phyloP scores from a whole-genome alignment of 768 basidiomycete species.

The Strobilomyces echinocephalus region DNA sequence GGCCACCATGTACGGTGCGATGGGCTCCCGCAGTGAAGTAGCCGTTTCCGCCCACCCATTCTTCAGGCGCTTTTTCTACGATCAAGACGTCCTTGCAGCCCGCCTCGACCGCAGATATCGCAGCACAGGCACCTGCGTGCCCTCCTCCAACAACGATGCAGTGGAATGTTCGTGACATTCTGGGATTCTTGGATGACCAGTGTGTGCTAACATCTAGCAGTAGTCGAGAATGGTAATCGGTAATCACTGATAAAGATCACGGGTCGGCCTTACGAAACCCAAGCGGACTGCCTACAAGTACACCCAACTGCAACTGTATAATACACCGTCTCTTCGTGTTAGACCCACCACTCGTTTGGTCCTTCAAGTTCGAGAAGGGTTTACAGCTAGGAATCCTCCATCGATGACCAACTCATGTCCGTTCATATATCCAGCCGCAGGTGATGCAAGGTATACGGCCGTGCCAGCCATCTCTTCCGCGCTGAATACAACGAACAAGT shows the following conservation, averaged over 20 bases:
- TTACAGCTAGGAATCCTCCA: constrained; percentile 70
- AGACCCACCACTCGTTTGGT: not conserved
- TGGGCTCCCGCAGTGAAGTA: constrained; percentile 70
- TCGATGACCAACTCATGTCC: constrained; percentile 78
- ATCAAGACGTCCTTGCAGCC: constrained; percentile 60
- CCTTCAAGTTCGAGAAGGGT: constrained; percentile 48
- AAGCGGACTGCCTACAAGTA: no score
- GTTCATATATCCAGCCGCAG: constrained; percentile 67
- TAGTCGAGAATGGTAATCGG: no score
- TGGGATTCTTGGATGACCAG: not conserved
- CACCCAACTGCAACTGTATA: no score
- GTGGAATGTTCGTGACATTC: constrained; percentile 35
- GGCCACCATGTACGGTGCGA: constrained; percentile 57
- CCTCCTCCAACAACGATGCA: constrained; percentile 64
- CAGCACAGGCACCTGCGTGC: constrained; percentile 64
- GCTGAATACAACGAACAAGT: constrained; percentile 32
- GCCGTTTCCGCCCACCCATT: constrained; percentile 68
- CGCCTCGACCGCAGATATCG: constrained; percentile 53
- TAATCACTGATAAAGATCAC: no score
- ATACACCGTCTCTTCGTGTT: not conserved
- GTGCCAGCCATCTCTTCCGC: constrained; percentile 75
- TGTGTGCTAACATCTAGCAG: no score
- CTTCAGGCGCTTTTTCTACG: constrained; percentile 58
- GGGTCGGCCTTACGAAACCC: no score
- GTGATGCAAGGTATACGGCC: constrained; percentile 68